A percentile compares a stretch with the other conserved stretches of the same genome.
Evolutionary conservation across 2,329 filamentous ascomycete genomes (phyloP).

Genomic region (Aspergillus sp.): DNA sequence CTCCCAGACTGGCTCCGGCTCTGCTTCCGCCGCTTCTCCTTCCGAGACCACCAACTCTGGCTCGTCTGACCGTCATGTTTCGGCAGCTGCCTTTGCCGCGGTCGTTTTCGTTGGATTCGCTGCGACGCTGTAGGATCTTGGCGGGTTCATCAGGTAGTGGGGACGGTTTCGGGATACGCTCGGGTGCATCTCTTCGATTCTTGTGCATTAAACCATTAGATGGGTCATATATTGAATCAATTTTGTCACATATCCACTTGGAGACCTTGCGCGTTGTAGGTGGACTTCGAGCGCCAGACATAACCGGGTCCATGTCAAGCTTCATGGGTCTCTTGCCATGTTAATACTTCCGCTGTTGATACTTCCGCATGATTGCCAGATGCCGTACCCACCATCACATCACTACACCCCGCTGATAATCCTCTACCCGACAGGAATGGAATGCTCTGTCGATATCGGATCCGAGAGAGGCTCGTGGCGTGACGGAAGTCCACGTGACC

Average conservation of each 20-base stretch:
- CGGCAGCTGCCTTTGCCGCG: slow-evolving; percentile 37
- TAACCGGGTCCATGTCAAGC: background rate
- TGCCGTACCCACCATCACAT: no score
- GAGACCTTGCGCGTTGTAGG: background rate
- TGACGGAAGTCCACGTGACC: slow-evolving; percentile 21
- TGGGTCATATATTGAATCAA: slow-evolving; percentile 5
- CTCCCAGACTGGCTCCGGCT: slow-evolving; percentile 13
- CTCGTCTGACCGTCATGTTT: slow-evolving; percentile 33
- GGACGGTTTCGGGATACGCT: slow-evolving; percentile 1
- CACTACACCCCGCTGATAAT: no score
- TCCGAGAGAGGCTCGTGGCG: slow-evolving; percentile 1
- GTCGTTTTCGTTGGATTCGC: slow-evolving; percentile 43
- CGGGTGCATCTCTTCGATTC: slow-evolving; percentile 7
- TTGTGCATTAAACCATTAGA: slow-evolving; percentile 6
- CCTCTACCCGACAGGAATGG: background rate
- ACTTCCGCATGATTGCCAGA: no score
- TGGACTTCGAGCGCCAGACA: background rate
- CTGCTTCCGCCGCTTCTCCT: slow-evolving; percentile 21
- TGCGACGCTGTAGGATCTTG: slow-evolving; percentile 30
- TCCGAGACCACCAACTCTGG: slow-evolving; percentile 22
- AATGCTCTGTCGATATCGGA: slow-evolving; percentile 1
- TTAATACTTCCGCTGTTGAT: no score
- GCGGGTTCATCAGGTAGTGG: slow-evolving; percentile 5
- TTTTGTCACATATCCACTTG: background rate
- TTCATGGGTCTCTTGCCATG: no score